Evolutionary conservation across 768 basidiomycete species (phyloP), one percentile per base, ranked within the genome.

Genomic region (Suillus placidus): DNA sequence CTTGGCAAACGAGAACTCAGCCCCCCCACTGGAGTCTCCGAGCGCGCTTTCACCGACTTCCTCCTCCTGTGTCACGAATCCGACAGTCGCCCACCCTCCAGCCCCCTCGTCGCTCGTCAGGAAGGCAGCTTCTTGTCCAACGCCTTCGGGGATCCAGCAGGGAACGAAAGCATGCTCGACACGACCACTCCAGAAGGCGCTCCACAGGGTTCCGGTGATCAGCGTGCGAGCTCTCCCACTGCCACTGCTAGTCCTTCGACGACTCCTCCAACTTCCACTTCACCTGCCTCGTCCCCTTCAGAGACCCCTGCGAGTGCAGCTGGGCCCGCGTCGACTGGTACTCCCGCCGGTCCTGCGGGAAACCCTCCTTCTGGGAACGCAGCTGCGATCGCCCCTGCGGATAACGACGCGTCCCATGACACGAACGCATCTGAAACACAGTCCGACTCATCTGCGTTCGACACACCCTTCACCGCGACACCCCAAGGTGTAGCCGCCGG

Each of bases 11-110:
- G 26, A 55, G 68, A 58, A 37, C 54, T 72, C 42, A 5, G 32
- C 13, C 74, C 71, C 40, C 74, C 76, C 4, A 49, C 12, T 6
- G 76, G 76, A 13, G 18, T 74, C 12, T 66, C 76, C 34, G 65
- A 64, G 55, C 69, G 63, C 3, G 65, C 68, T 0, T 75, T 75
- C 30, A 61, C 61, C 32, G 73, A 75, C 42, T 72, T 77, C 54
- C 75, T 75, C 54, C 3, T 68, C 32, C 73, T 74, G 69, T 75
- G 76, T n/a, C 69, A 72, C 42, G 55, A 75, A 37, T 32, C 66
- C 23, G 60, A 60, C n/a, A 58, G 60, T 0, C 69, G 66, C 32
- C 45, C 70, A 3, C 61, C 58, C 12, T 23, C 61, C 2, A 49
- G 67, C 30, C 30, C 30, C 3, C 70, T 73, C 20, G 66, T 75